These are phyloP conservation scores for Neopestalotiopsis rosae DNA, from an alignment of 2,329 filamentous ascomycete species.

Conservation along the genomic window DNA sequence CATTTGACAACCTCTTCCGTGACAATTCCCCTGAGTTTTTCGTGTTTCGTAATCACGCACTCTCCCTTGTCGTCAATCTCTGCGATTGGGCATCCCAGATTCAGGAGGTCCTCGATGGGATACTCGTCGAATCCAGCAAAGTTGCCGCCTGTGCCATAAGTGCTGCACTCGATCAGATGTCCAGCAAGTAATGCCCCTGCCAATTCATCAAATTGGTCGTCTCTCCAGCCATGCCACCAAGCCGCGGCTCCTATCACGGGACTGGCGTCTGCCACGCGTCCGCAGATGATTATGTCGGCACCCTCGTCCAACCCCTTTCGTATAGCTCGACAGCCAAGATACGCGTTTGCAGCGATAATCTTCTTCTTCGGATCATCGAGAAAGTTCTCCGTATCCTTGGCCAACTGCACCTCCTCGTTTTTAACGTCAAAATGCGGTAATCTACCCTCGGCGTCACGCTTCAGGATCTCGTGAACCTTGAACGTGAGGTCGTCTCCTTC, in stretches of 20 bases:
- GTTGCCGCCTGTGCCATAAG: constrained; percentile 60
- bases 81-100: constrained; percentile 44
- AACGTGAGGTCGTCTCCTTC: constrained; percentile 40
- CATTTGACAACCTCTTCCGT: constrained; percentile 44
- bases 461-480: constrained; percentile 28
- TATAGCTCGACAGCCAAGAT: constrained; percentile 56
- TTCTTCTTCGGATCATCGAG: constrained; percentile 35
- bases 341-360: constrained; percentile 52
- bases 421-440: constrained; percentile 41
- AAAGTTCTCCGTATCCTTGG: constrained; percentile 41
- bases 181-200: constrained; percentile 57
- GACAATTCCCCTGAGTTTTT: constrained; percentile 41
- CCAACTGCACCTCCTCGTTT: constrained; percentile 43
- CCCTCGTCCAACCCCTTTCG: constrained; percentile 45
- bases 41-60: constrained; percentile 41
- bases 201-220: constrained; percentile 30
- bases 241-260: constrained; percentile 9
- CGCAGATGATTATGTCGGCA: constrained; percentile 47
- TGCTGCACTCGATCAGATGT: constrained; percentile 59
- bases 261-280: constrained; percentile 9
- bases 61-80: constrained; percentile 40
- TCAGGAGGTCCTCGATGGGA: constrained; percentile 36
- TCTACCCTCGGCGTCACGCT: constrained; percentile 22
- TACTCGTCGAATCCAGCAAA: constrained; percentile 55
- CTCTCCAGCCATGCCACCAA: constrained; percentile 15